Evolutionary conservation across 1,284 basidiomycete species (phyloP), one percentile per base, ranked within the genome.

Genomic region (Sporisorium iseilematis-ciliati): DNA sequence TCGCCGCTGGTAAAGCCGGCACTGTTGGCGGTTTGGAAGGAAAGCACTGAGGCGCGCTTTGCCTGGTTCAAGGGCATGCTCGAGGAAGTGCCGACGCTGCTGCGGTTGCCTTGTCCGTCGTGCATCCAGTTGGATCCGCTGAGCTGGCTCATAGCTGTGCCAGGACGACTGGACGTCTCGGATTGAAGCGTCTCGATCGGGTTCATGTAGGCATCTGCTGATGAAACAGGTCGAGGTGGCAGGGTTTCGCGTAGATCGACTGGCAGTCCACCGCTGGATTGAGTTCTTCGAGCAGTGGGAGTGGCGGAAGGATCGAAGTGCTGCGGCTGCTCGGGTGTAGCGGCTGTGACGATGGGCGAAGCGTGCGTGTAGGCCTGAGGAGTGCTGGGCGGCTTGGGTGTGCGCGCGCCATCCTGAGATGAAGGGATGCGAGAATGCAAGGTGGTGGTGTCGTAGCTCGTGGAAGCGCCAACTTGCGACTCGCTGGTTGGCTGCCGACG

Each of bases 1-100:
- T 76, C 73, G 52, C 58, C 77, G 50, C 73, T 73, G 21, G 65
- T 70, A 58, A 78, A 73, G 48, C 69, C 74, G 29, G 77, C 81
- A 50, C 75, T 78, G 46, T 80, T 65, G n/a, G 81, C 81, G 2
- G 81, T 82, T 65, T 82, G 79, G 48, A 82, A 82, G 2, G 80
- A 81, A 20, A 81, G 72, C 26, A 80, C 73, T 2, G 79, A 81
- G 8, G 66, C 78, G 11, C 81, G 71, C 57, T 74, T 79, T 25
- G 55, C 21, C 45, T 71, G 64, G n/a, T 68, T 77, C 23, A 63
- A 20, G 7, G 65, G 59, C 0, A 21, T 42, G 41, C 58, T 76
- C 25, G 65, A 55, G 16, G 58, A 57, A 26, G 75, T 78, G 38
- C 63, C 66, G 41, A 75, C 55, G 53, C 74, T 76, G 62, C 68